Evolutionary conservation across 129 eudicot species (phyloP), one percentile per base, ranked within the genome.

Genomic region (Centella asiatica): DNA sequence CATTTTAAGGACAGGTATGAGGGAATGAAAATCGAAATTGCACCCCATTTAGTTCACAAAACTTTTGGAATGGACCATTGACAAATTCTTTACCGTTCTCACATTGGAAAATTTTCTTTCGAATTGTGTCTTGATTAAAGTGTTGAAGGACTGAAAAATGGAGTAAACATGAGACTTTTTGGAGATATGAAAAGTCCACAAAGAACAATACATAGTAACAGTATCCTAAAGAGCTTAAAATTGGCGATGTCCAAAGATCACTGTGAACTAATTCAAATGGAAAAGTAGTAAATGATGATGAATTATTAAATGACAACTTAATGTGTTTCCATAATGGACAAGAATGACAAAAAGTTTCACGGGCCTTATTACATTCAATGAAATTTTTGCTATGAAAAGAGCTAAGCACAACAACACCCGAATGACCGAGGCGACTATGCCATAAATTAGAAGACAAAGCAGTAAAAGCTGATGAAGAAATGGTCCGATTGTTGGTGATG

Each of bases 21-120:
- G 69, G 69, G 24, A 44, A 64, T 8, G 69, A 48, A 27, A 63
- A 44, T n/a, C n/a, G n/a, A n/a, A n/a, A n/a, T n/a, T n/a, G n/a
- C n/a, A n/a, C n/a, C n/a, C n/a, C n/a, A n/a, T 0, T 40, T 17
- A 2, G 5, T 7, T 12, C 27, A 47, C 34, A 46, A 32, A 64
- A 48, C 1, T 18, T 2, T 4, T 0, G 12, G 6, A 47, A 26
- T 1, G 42, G 17, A 14, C 4, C 9, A 28, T 64, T 64, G 25
- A 25, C 57, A 36, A 48, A 66, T 26, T 66, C 70, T 1, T 25
- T 4, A 0, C 70, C 61, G n/a, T 28, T 7, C 31, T 66, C 51
- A n/a, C n/a, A n/a, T n/a, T n/a, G n/a, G n/a, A n/a, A 27, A 66
- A 50, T 0, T 34, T 11, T 9, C 9, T 18, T 5, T 66, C 34